Conservation (phyloP, 805 yeast genomes). For the Gaillardinia entomophila region DNA sequence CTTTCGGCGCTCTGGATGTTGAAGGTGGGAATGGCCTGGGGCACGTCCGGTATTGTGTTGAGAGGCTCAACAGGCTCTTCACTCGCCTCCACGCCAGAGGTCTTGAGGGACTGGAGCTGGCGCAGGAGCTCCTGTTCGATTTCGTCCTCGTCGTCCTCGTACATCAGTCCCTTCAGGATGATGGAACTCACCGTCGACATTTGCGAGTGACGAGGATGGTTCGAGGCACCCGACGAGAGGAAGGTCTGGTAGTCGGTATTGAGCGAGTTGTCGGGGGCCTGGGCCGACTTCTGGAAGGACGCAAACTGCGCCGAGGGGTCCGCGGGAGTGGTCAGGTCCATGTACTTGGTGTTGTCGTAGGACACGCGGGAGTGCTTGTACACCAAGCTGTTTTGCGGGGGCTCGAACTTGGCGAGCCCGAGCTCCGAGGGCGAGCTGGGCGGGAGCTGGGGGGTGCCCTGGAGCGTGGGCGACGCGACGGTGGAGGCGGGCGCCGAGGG, state of each 20-base stretch:
- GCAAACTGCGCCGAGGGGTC: conserved; percentile 9
- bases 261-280: conserved; percentile 8
- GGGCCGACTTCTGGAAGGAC: conserved; percentile 8
- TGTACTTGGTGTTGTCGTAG: not conserved
- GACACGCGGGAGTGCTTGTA: not conserved
- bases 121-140: conserved; percentile 32
- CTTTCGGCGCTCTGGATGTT: not conserved
- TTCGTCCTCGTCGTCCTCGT: conserved; percentile 20
- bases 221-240: conserved; percentile 8
- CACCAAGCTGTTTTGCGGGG: not conserved
- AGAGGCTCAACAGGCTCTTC: not conserved
- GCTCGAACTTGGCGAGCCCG: conserved; percentile 8
- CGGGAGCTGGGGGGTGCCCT: conserved; percentile 7
- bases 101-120: conserved; percentile 31
- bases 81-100: conserved; percentile 5
- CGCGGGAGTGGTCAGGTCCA: conserved; percentile 2
- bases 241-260: conserved; percentile 23
- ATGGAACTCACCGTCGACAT: conserved; percentile 39
- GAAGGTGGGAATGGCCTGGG: conserved; percentile 1
- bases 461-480: not conserved
- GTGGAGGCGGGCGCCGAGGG: conserved; percentile 1
- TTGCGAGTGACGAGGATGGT: conserved; percentile 21
- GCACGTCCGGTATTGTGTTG: not conserved
- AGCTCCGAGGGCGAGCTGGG: conserved; percentile 8
- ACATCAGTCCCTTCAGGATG: conserved; percentile 27